These are phyloP conservation scores for Bipolaris victoriae DNA, from an alignment of 2,329 filamentous ascomycete genomes.

Conservation along the genomic window DNA sequence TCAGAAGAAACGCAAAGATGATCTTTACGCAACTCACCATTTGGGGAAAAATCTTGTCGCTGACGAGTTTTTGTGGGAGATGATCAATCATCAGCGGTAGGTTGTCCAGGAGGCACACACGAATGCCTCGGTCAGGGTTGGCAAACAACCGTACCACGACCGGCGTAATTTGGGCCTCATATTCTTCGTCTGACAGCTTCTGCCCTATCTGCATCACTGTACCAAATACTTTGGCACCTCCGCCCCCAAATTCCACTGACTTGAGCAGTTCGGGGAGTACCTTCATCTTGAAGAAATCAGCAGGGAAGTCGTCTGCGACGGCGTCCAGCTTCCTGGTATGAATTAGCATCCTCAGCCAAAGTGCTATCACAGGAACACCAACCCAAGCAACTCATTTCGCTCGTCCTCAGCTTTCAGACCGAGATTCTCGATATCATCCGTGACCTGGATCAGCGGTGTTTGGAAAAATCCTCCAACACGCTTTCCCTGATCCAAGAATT, in stretches of 20 bases:
- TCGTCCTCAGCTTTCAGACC: conserved; percentile 86
- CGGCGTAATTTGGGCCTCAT: conserved; percentile 80
- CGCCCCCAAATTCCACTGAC: conserved; percentile 97
- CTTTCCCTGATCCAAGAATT: conserved; percentile 89
- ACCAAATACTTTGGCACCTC: conserved; percentile 86
- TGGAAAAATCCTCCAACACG: conserved; percentile 88
- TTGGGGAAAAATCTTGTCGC: conserved; percentile 95
- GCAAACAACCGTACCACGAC: conserved; percentile 86
- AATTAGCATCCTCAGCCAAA: conserved; percentile 15
- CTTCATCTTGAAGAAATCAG: conserved; percentile 98
- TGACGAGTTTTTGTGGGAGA: conserved; percentile 84
- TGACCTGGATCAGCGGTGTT: conserved; percentile 87
- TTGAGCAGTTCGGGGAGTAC: conserved; percentile 95
- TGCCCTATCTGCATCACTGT: conserved; percentile 89
- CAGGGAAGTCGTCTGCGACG: conserved; percentile 90
- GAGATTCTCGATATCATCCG: conserved; percentile 89
- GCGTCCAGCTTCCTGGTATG: conserved; percentile 72
- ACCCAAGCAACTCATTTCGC: conserved; percentile 82
- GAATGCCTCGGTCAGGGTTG: conserved; percentile 89
- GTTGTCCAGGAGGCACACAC: conserved; percentile 89
- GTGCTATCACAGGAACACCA: not conserved
- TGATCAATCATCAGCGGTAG: conserved; percentile 90
- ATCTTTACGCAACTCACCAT: conserved; percentile 62
- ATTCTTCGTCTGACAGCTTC: conserved; percentile 89
- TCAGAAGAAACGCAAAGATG: conserved; percentile 30